Base-by-base conservation (phyloP, 2,329 filamentous ascomycete genomes). In the Pseudogymnoascus sp. region DNA sequence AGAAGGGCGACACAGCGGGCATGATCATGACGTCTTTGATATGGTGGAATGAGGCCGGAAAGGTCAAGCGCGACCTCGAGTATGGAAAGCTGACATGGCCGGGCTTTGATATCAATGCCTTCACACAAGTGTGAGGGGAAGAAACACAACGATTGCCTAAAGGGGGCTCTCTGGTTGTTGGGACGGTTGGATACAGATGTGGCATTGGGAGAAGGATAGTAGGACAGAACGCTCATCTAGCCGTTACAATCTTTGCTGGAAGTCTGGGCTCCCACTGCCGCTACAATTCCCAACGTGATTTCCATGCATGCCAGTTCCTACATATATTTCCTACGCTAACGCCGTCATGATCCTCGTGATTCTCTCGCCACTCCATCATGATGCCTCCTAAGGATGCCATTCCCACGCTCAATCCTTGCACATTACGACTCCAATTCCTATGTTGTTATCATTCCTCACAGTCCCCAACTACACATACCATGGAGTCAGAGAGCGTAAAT, bases 1-100 rank as follows among this genome's bases (percentile, higher is more conserved):
- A 64, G 62, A 53, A 50, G 60, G 62, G 62, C 11, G 62, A 64
- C 2, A 16, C 14, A 0, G 14, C 46, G 24, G 46, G 4, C 31
- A 53, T 53, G 46, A 31, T 53, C 26, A 53, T 53, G 46, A 11
- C 14, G 46, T 53, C 46, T 31, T 3, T 28, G 1, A 53, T 53
- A 5, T 53, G 46, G 46, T 53, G 46, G 46, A 31, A 31, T 28
- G 7, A 11, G 4, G 46, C 16, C 2, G 24, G 46, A 5, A 10
- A 10, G 46, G 46, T 53, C 24, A 31, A 10, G 12, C 46, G 46
- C 26, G 46, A 53, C 2, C 46, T 53, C 3, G 46, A 53, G 46
- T 53, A 53, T 11, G 46, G 46, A 8, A 53, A 16, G 26, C n/a
- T 53, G 14, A 10, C 14, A 5, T 53, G 46, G 46, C 24, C 24